Evolutionary conservation across 805 yeast species (phyloP), one percentile per base, ranked within the genome.

Genomic region (Maudiozyma turicensis): DNA sequence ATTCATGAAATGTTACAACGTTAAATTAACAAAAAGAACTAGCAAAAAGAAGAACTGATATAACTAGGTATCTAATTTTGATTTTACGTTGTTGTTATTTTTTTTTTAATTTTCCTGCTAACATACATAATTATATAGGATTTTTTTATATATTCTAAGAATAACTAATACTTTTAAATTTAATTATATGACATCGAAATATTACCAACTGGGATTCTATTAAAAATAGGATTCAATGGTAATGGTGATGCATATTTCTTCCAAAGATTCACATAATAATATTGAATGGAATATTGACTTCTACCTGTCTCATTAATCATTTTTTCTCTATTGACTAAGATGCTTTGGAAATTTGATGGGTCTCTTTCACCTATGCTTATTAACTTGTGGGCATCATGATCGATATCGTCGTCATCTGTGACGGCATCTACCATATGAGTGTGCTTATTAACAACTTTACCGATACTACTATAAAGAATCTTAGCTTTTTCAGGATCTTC

Each of bases 301-400:
- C 20, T 11, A 8, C 42, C 30, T n/a, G n/a, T 39, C 20, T 28
- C 30, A 28, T 20, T 7, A 20, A 47, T 15, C 8, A 14, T 4
- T n/a, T 26, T 20, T 32, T 48, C 50, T 32, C 50, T 38, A 34
- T 40, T 48, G 6, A 30, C 5, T 10, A 48, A 40, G 20, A 8
- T 5, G 5, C 40, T 29, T 14, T 26, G 30, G 29, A 37, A 26
- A 33, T 44, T 5, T n/a, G 47, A 26, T n/a, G 50, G 50, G 26
- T 48, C 40, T 28, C 40, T 20, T 11, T 43, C 44, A 14, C 50
- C 50, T 8, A 39, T n/a, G 29, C 50, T 48, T 14, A 48, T 43
- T 14, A 40, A 13, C 8, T 28, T 43, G 33, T 48, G 50, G 9
- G 44, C 20, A 5, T 32, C 20, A 28, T 48, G 46, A 33, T 48